Evolutionary conservation across 805 yeast genomes (phyloP).

Genomic region (Metschnikowia sp.): DNA sequence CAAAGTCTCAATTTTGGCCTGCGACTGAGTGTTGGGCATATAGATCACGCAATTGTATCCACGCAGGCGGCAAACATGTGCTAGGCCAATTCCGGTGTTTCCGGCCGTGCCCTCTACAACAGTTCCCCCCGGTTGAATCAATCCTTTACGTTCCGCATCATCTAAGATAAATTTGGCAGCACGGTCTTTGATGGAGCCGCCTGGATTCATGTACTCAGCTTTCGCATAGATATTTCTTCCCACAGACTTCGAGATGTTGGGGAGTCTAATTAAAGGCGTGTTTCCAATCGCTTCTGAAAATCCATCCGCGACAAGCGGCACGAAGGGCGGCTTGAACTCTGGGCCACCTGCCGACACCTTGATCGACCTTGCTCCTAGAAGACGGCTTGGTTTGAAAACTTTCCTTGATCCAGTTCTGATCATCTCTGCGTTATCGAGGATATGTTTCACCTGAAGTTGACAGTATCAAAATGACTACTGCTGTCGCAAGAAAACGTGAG

Average conservation of each 20-base stretch:
- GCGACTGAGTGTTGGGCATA: constrained; percentile 90
- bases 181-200: constrained; percentile 88
- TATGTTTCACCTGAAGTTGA: not conserved
- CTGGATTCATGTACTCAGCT: constrained; percentile 92
- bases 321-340: constrained; percentile 42
- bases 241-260: constrained; percentile 50
- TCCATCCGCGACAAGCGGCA: constrained; percentile 70
- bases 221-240: constrained; percentile 82
- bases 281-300: constrained; percentile 87
- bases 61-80: constrained; percentile 72
- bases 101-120: constrained; percentile 95
- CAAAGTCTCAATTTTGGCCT: constrained; percentile 71
- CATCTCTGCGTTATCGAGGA: not conserved
- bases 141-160: constrained; percentile 72
- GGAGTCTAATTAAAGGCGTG: constrained; percentile 74
- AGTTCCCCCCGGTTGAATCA: constrained; percentile 73
- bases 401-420: not conserved
- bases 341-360: constrained; percentile 11
- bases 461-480: not conserved
- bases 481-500: constrained; percentile 2
- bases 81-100: constrained; percentile 91
- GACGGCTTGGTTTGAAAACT: not conserved
- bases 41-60: constrained; percentile 84
- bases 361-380: constrained; percentile 2
- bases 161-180: constrained; percentile 77